Evolutionary conservation across 495 filamentous ascomycete species (phyloP).

Genomic region (Xylaria grammica): DNA sequence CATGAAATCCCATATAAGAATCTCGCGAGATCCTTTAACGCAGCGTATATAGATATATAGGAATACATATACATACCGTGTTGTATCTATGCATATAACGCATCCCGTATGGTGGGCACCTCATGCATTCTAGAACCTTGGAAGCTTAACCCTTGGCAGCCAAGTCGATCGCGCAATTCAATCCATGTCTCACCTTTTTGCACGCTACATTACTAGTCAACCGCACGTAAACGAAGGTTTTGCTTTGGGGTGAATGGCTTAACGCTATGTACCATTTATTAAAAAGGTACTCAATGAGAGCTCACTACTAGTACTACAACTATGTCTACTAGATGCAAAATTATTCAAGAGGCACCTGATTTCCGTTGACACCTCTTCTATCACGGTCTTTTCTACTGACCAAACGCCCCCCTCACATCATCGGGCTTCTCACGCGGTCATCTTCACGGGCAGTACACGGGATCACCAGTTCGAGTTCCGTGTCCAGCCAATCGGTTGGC

Average conservation of each 20-base stretch:
- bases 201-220: not conserved
- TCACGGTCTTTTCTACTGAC: too few relatives aligned
- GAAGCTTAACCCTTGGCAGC: not conserved
- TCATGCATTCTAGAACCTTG: constrained; percentile 6
- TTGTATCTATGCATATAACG: not conserved
- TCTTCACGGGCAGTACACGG: too few relatives aligned
- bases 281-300: not conserved
- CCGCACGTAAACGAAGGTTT: too few relatives aligned
- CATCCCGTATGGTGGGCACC: not conserved
- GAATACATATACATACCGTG: not conserved
- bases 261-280: not conserved
- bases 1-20: too few relatives aligned
- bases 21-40: too few relatives aligned
- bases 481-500: constrained; percentile 12
- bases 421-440: too few relatives aligned
- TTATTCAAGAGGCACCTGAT: too few relatives aligned
- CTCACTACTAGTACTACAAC: too few relatives aligned
- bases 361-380: too few relatives aligned
- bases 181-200: not conserved
- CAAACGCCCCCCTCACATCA: too few relatives aligned
- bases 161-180: constrained; percentile 5
- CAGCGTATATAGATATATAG: not conserved
- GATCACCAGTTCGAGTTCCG: not conserved
- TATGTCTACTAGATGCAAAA: too few relatives aligned
- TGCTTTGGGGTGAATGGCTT: too few relatives aligned